Evolutionary conservation across 2,329 filamentous ascomycete species (phyloP).

Genomic region (Pyricularia pennisetigena): DNA sequence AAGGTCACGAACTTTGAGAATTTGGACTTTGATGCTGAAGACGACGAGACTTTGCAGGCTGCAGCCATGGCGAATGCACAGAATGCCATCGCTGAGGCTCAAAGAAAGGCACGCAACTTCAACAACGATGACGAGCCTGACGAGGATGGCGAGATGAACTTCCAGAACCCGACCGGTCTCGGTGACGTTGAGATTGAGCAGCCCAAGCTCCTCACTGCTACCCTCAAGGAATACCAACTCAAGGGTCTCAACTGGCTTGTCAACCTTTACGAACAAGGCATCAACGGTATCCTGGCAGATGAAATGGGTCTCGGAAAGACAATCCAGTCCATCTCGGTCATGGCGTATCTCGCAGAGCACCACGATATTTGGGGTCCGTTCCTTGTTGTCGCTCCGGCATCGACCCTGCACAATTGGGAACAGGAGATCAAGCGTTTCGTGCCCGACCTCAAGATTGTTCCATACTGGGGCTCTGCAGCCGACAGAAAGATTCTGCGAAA

Average conservation of each 20-base stretch:
- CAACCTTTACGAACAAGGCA: slow-evolving; percentile 97
- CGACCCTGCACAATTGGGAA: slow-evolving; percentile 98
- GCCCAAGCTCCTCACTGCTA: slow-evolving; percentile 83
- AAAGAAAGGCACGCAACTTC: slow-evolving; percentile 87
- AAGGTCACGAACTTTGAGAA: slow-evolving; percentile 93
- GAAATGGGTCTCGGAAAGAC: slow-evolving; percentile 99
- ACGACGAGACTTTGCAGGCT: slow-evolving; percentile 69
- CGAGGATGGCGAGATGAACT: slow-evolving; percentile 97
- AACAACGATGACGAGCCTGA: slow-evolving; percentile 62
- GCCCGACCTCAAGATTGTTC: slow-evolving; percentile 85
- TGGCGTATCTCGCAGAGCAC: slow-evolving; percentile 95
- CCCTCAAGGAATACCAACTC: slow-evolving; percentile 96
- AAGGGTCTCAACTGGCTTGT: slow-evolving; percentile 99
- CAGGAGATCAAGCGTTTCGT: slow-evolving; percentile 96
- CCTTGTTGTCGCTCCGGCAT: slow-evolving; percentile 90
- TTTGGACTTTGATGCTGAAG: slow-evolving; percentile 90
- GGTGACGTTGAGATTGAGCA: slow-evolving; percentile 92
- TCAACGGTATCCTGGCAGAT: slow-evolving; percentile 97
- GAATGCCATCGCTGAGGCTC: slow-evolving; percentile 87
- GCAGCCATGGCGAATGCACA: slow-evolving; percentile 95
- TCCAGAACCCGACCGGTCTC: slow-evolving; percentile 94
- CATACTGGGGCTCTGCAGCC: slow-evolving; percentile 92
- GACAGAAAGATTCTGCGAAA: slow-evolving; percentile 95
- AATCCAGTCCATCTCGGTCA: slow-evolving; percentile 96
- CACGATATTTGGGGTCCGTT: slow-evolving; percentile 99